Evolutionary conservation across 208 protist species (phyloP).

Genomic region (Vickermania ingenoplastis): DNA sequence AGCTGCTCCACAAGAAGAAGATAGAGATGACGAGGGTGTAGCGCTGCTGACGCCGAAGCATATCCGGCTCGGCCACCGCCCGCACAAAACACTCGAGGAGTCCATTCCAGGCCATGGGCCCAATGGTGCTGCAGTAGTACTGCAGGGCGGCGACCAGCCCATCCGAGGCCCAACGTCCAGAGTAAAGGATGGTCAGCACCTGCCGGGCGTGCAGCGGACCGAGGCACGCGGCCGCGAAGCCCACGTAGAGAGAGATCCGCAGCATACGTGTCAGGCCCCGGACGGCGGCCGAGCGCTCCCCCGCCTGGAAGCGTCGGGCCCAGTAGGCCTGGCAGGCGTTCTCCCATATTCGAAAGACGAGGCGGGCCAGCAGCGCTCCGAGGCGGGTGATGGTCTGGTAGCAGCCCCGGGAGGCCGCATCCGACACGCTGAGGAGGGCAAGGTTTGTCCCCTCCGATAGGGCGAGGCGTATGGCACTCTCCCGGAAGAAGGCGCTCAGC

Average conservation of each 20-base stretch:
- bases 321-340: slow-evolving; percentile 73
- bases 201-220: slow-evolving; percentile 48
- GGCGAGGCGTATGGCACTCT: slow-evolving; percentile 76
- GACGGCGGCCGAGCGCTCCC: slow-evolving; percentile 16
- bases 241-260: slow-evolving; percentile 59
- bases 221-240: slow-evolving; percentile 51
- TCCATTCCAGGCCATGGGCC: slow-evolving; percentile 74
- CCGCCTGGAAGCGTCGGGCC: slow-evolving; percentile 45
- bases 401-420: slow-evolving; percentile 59
- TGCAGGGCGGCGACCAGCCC: slow-evolving; percentile 60
- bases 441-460: slow-evolving; percentile 85
- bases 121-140: slow-evolving; percentile 70
- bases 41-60: slow-evolving; percentile 33
- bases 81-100: slow-evolving; percentile 80
- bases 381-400: slow-evolving; percentile 83
- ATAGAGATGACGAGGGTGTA: slow-evolving; percentile 37
- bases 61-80: slow-evolving; percentile 26
- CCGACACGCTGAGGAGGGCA: slow-evolving; percentile 57
- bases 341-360: slow-evolving; percentile 90
- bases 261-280: slow-evolving; percentile 64
- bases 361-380: slow-evolving; percentile 74
- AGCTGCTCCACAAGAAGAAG: slow-evolving; percentile 49
- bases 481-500: slow-evolving; percentile 51
- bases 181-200: slow-evolving; percentile 69
- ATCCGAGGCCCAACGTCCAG: slow-evolving; percentile 48